phyloP scores from a whole-genome alignment of 371 early-diverging fungal genomes.

The Mortierella sp. region DNA sequence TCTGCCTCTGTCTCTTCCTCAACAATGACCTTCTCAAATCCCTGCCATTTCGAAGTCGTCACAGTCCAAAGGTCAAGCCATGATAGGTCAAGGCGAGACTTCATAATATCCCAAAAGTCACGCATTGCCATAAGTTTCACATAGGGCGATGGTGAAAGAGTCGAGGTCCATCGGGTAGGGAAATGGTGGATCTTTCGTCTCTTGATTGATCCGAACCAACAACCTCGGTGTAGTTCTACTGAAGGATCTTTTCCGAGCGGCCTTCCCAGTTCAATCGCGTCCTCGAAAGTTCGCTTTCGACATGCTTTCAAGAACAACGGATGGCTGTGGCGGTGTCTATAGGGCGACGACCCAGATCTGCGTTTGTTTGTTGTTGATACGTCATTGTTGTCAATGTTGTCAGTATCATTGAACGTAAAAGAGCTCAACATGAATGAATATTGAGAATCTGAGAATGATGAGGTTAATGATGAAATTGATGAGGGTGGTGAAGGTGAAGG shows the following conservation, averaged over 20 bases:
- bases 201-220: slow-evolving; percentile 54
- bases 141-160: slow-evolving; percentile 46
- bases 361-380: not conserved
- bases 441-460: slow-evolving; percentile 1
- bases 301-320: slow-evolving; percentile 5
- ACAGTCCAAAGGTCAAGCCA: slow-evolving; percentile 21
- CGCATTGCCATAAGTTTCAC: slow-evolving; percentile 37
- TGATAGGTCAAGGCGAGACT: slow-evolving; percentile 35
- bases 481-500: not conserved
- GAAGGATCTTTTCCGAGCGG: slow-evolving; percentile 23
- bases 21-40: not conserved
- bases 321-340: not conserved
- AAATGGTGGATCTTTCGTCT: slow-evolving; percentile 54
- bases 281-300: slow-evolving; percentile 45
- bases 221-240: slow-evolving; percentile 18
- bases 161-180: slow-evolving; percentile 49
- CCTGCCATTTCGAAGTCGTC: slow-evolving; percentile 11
- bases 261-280: slow-evolving; percentile 46
- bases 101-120: slow-evolving; percentile 54
- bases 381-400: not conserved
- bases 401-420: not conserved
- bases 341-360: not conserved
- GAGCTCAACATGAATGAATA: not conserved
- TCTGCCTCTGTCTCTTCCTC: slow-evolving; percentile 3
- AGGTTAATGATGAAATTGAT: not conserved